Conservation (phyloP, 1,284 basidiomycete genomes). For the Retiboletus flavoniger region DNA sequence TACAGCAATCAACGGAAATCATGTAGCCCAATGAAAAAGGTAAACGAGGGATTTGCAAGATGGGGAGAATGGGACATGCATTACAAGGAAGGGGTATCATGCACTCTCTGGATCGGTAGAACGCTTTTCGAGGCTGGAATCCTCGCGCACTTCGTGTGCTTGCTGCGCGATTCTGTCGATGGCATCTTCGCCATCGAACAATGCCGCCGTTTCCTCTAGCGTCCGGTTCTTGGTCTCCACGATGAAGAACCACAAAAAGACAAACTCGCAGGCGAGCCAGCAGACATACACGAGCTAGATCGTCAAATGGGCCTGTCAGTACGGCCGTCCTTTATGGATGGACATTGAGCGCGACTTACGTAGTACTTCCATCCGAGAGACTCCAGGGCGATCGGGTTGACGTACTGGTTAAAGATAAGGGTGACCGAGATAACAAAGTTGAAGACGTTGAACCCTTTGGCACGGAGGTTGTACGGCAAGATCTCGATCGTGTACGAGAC, state of each 20-base stretch:
- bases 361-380: conserved; percentile 67
- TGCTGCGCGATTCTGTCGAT: conserved; percentile 40
- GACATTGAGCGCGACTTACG: conserved; percentile 31
- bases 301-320: not conserved
- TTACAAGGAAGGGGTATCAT: conserved; percentile 2
- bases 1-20: not conserved
- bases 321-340: not conserved
- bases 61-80: not conserved
- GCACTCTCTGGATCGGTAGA: conserved; percentile 15
- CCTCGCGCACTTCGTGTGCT: conserved; percentile 32
- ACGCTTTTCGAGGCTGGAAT: conserved; percentile 35
- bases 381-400: conserved; percentile 71
- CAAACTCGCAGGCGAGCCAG: conserved; percentile 63
- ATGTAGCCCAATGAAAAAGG: not conserved
- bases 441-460: conserved; percentile 77
- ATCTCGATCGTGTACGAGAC: conserved; percentile 77
- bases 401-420: conserved; percentile 78
- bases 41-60: not conserved
- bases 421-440: conserved; percentile 64
- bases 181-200: conserved; percentile 67
- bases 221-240: conserved; percentile 72
- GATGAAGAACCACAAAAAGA: conserved; percentile 64
- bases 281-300: conserved; percentile 61
- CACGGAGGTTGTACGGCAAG: conserved; percentile 67
- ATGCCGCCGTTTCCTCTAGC: conserved; percentile 72